These are phyloP conservation scores for Dalbergia oliveri DNA, from an alignment of 306 rosid genomes.

Conservation along the genomic window DNA sequence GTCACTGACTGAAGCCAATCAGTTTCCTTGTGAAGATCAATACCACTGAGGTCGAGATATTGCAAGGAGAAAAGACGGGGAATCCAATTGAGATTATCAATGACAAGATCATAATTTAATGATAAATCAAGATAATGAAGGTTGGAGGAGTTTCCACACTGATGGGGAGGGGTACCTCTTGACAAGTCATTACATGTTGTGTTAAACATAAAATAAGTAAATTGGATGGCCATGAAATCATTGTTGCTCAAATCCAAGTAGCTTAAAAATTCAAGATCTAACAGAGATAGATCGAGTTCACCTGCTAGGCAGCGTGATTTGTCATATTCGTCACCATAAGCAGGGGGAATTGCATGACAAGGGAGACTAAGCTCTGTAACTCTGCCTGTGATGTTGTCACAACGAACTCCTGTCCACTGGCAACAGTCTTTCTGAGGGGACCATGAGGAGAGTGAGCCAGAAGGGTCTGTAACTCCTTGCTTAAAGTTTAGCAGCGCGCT, in stretches of 20 bases:
- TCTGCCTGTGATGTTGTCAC: background rate
- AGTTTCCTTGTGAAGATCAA: background rate
- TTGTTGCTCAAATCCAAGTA: slow-evolving; percentile 18
- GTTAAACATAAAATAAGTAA: background rate
- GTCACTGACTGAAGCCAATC: slow-evolving; percentile 12
- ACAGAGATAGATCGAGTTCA: background rate
- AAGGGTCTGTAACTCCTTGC: slow-evolving; percentile 8
- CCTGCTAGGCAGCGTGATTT: slow-evolving; percentile 32
- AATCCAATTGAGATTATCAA: slow-evolving; percentile 28
- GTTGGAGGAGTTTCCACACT: too few species aligned
- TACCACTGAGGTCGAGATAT: slow-evolving; percentile 28
- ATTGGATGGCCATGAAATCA: slow-evolving; percentile 4
- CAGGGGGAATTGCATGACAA: background rate
- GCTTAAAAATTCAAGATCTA: slow-evolving; percentile 19
- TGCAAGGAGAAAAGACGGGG: slow-evolving; percentile 17
- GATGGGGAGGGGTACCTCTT: background rate
- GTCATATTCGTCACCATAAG: background rate
- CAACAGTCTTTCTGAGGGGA: background rate
- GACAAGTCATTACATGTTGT: background rate
- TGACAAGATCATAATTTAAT: background rate
- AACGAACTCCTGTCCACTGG: slow-evolving; percentile 2
- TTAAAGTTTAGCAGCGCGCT: slow-evolving; percentile 10
- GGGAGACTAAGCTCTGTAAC: slow-evolving; percentile 6
- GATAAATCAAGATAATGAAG: slow-evolving; percentile 14
- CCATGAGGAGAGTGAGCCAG: background rate